Conservation (phyloP, 768 basidiomycete species). For the Cystoderma amianthinum region DNA sequence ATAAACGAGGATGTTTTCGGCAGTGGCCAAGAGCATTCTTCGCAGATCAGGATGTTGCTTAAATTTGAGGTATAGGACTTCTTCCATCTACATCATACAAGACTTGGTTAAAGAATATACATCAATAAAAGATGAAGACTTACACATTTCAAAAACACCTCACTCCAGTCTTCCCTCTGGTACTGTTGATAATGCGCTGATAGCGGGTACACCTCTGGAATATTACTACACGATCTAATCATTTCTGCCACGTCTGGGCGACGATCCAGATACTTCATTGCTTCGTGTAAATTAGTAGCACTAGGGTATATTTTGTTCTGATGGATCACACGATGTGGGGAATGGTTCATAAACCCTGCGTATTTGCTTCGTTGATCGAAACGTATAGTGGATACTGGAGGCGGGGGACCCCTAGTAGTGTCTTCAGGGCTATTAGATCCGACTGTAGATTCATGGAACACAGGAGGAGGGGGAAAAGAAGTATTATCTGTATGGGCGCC, state of each 20-base stretch:
- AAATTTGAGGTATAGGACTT: conserved; percentile 63
- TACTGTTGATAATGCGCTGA: conserved; percentile 21
- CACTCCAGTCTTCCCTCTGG: conserved; percentile 51
- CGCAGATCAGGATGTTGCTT: conserved; percentile 61
- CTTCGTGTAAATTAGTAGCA: conserved; percentile 72
- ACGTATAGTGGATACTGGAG: conserved; percentile 17
- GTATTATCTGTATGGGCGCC: no score
- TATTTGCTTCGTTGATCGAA: conserved; percentile 35
- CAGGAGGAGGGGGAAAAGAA: not conserved
- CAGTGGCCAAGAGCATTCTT: conserved; percentile 46
- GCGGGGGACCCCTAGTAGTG: not conserved
- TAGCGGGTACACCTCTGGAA: conserved; percentile 29
- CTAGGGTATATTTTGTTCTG: conserved; percentile 52
- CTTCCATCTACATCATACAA: conserved; percentile 54
- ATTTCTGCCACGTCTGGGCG: conserved; percentile 47
- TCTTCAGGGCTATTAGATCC: not conserved
- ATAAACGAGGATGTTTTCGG: conserved; percentile 42
- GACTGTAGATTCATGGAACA: not conserved
- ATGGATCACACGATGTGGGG: conserved; percentile 55
- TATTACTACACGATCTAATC: conserved; percentile 36
- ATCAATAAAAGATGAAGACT: conserved; percentile 1
- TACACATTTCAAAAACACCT: conserved; percentile 43
- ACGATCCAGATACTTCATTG: conserved; percentile 55
- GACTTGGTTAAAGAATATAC: no score
- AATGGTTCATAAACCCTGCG: conserved; percentile 57